A percentile compares a stretch with the other conserved stretches of the same genome.
Conservation (phyloP, 495 filamentous ascomycete species). For the Neurospora sp. region DNA sequence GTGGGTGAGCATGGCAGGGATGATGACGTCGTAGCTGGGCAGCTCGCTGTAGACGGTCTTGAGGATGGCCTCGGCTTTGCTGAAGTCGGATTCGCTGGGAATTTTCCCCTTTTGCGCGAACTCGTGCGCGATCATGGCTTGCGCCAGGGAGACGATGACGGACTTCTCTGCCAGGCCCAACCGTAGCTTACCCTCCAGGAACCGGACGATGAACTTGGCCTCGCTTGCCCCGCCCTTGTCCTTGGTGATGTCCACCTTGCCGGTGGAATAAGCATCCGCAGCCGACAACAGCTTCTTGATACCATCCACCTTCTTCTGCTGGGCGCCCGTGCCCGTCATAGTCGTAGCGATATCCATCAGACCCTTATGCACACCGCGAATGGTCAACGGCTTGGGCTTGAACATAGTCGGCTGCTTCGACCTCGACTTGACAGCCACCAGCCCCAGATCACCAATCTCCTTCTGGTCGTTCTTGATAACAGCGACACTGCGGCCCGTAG, state of each 20-base stretch:
- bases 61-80: slow-evolving; percentile 71
- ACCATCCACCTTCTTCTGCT: slow-evolving; percentile 79
- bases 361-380: slow-evolving; percentile 78
- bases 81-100: slow-evolving; percentile 63
- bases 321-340: slow-evolving; percentile 74
- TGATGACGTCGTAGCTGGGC: slow-evolving; percentile 89
- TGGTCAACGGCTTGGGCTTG: slow-evolving; percentile 84
- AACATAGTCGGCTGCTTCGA: slow-evolving; percentile 95
- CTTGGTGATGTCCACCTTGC: slow-evolving; percentile 80
- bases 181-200: slow-evolving; percentile 86
- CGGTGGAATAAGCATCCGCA: slow-evolving; percentile 60
- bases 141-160: slow-evolving; percentile 76
- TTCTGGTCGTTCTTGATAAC: slow-evolving; percentile 92
- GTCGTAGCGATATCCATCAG: slow-evolving; percentile 75
- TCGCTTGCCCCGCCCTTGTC: slow-evolving; percentile 92
- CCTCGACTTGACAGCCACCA: slow-evolving; percentile 91
- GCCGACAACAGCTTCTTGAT: slow-evolving; percentile 92
- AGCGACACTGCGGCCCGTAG: slow-evolving; percentile 73
- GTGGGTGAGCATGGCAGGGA: slow-evolving; percentile 76
- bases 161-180: slow-evolving; percentile 89
- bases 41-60: slow-evolving; percentile 92
- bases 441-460: slow-evolving; percentile 87
- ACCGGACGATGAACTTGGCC: slow-evolving; percentile 86
- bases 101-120: slow-evolving; percentile 52
- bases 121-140: slow-evolving; percentile 80